Evolutionary conservation across 225 moss, liverwort and hornwort species (phyloP), one percentile per base, ranked within the genome.

Genomic region (Anthoceros angustus): DNA sequence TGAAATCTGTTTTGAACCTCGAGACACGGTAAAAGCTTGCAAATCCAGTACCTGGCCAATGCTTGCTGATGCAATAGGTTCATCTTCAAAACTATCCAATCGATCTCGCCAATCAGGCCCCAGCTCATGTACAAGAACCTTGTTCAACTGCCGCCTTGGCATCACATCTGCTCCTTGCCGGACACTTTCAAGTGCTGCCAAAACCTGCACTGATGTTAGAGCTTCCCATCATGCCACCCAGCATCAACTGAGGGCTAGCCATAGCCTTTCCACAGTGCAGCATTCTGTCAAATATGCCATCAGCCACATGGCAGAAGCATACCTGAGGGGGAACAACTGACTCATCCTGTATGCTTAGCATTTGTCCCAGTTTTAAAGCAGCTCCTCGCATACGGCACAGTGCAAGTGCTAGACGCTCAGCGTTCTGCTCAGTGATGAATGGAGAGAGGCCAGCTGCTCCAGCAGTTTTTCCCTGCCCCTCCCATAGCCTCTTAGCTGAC

Each of bases 311-410:
- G 14, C 55, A 55, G 16, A 55, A 4, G 75, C 24, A 75, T 75
- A 95, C 95, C 68, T 85, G 91, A 46, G 82, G 80, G 41, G 95
- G 95, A 40, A 98, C 78, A 46, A 98, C 43, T 61, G 95, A 91
- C 69, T 98, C 95, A 67, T 98, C 95, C 74, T 89, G 95, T 42
- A 98, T 92, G 79, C 95, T 98, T 26, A 98, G 84, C 95, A 98
- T 92, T 72, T 98, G 95, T 66, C 95, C 95, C 73, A 98, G 88
- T 85, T 98, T 98, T 0, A 98, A 74, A 63, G 95, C 95, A 71
- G 95, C 95, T 68, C 95, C 95, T 70, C 95, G 85, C 95, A 98
- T 98, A 62, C 91, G 86, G 72, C 91, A 98, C 55, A 98, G 91
- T 43, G 88, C 88, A 72, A 98, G 62, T 25, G 95, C 95, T 50